phyloP scores from a whole-genome alignment of 2,329 filamentous ascomycete species.

The Monosporascus sp. region DNA sequence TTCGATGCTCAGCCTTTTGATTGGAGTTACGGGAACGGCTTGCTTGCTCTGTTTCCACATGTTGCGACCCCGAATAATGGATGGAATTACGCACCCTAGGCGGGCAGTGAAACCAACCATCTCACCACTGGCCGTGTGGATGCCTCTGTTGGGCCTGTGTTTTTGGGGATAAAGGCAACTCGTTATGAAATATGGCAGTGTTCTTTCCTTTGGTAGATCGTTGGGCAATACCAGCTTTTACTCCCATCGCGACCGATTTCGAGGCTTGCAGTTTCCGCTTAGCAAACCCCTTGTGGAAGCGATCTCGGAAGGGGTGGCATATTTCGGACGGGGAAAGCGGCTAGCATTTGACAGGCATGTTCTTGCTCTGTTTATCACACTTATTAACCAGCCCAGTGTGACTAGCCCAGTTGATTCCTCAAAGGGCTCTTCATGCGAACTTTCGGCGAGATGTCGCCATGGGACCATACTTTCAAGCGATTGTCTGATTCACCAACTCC shows the following conservation, averaged over 20 bases:
- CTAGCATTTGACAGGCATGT: background rate
- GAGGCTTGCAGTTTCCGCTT: too few species aligned
- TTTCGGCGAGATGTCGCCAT: too few species aligned
- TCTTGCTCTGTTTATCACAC: background rate
- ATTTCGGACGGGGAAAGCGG: too few species aligned
- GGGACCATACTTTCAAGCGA: too few species aligned
- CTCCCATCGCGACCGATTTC: background rate
- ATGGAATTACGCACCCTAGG: background rate
- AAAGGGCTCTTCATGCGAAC: background rate
- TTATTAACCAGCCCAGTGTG: too few species aligned
- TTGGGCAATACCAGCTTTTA: background rate
- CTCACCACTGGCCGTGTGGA: background rate
- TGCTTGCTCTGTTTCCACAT: background rate
- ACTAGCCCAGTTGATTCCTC: background rate
- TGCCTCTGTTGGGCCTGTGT: background rate
- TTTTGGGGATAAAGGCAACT: background rate
- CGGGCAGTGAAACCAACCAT: background rate
- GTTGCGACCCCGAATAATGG: background rate
- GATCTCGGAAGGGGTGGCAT: too few species aligned
- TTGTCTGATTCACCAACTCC: too few species aligned
- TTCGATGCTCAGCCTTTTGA: background rate
- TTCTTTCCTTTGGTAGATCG: background rate
- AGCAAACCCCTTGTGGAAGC: too few species aligned
- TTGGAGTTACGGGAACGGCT: background rate
- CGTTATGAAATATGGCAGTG: background rate